A percentile compares a stretch with the other conserved stretches of the same genome.
These are phyloP conservation scores for Penicillium sp. DNA, from an alignment of 2,329 filamentous ascomycete genomes.

Conservation along the genomic window DNA sequence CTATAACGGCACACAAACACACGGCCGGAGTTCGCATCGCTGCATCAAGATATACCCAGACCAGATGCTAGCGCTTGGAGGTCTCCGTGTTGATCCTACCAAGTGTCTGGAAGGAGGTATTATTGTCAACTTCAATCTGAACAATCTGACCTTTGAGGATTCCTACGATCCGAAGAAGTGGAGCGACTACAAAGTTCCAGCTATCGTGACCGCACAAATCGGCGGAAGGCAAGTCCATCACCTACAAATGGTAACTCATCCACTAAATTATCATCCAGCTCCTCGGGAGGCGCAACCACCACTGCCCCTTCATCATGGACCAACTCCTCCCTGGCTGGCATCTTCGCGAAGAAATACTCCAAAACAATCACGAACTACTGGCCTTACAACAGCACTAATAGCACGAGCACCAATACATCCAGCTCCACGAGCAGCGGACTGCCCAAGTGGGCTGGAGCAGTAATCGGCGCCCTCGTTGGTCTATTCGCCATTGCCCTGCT, in stretches of 20 bases:
- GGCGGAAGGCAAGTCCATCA: conserved; percentile 36
- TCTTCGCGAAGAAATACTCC: conserved; percentile 61
- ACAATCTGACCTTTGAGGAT: conserved; percentile 19
- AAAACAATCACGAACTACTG: conserved; percentile 60
- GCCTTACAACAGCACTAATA: conserved; percentile 53
- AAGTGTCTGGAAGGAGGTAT: conserved; percentile 21
- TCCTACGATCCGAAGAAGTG: conserved; percentile 18
- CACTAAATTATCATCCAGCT: conserved; percentile 21
- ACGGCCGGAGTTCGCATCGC: conserved; percentile 21
- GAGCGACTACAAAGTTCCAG: conserved; percentile 20
- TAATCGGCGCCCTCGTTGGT: conserved; percentile 40
- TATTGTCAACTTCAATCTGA: conserved; percentile 23
- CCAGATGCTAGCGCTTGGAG: conserved; percentile 23
- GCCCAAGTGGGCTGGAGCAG: conserved; percentile 61
- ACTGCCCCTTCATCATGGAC: conserved; percentile 48
- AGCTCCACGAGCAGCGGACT: conserved; percentile 36
- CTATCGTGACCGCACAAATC: conserved; percentile 32
- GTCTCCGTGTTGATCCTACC: conserved; percentile 8
- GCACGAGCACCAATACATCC: conserved; percentile 13
- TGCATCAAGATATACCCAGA: conserved; percentile 25
- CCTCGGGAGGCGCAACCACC: conserved; percentile 35
- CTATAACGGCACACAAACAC: conserved; percentile 17
- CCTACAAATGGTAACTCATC: no score
- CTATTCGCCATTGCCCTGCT: conserved; percentile 20
- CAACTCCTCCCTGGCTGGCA: conserved; percentile 47